Conservation (phyloP, 2,329 filamentous ascomycete genomes). For the Hypoxylon sp. region DNA sequence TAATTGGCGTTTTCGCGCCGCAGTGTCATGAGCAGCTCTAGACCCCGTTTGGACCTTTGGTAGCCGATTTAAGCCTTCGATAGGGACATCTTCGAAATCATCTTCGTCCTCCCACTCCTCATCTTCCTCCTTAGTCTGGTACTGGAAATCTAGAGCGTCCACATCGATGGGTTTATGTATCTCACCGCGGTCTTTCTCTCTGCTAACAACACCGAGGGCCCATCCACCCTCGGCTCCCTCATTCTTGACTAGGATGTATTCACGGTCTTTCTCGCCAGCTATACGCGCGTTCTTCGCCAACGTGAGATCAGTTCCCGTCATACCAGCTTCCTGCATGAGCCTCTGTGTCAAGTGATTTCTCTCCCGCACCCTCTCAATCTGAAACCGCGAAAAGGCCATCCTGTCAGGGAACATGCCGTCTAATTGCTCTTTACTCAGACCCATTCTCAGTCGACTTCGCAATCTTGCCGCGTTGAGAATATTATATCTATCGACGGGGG, state of each 20-base stretch:
- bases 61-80: slow-evolving; percentile 88
- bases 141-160: slow-evolving; percentile 74
- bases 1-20: slow-evolving; percentile 50
- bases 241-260: slow-evolving; percentile 97
- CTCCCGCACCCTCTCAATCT: slow-evolving; percentile 94
- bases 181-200: slow-evolving; percentile 83
- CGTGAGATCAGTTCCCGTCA: slow-evolving; percentile 82
- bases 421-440: slow-evolving; percentile 94
- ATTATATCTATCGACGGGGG: slow-evolving; percentile 92
- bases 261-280: slow-evolving; percentile 87
- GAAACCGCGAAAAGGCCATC: slow-evolving; percentile 97
- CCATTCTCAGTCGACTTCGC: slow-evolving; percentile 92
- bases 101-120: slow-evolving; percentile 77
- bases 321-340: slow-evolving; percentile 93
- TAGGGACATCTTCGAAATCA: slow-evolving; percentile 93
- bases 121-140: slow-evolving; percentile 69
- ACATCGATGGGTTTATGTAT: slow-evolving; percentile 93
- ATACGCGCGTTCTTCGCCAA: slow-evolving; percentile 77
- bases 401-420: slow-evolving; percentile 97
- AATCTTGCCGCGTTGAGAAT: slow-evolving; percentile 95
- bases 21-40: slow-evolving; percentile 49
- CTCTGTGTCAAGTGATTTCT: slow-evolving; percentile 95
- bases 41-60: slow-evolving; percentile 67
- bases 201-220: slow-evolving; percentile 93
- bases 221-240: slow-evolving; percentile 95